A percentile compares a stretch with the other conserved stretches of the same genome.
phyloP scores from a whole-genome alignment of 208 protist genomes.

The Trypanosoma scelopori region DNA sequence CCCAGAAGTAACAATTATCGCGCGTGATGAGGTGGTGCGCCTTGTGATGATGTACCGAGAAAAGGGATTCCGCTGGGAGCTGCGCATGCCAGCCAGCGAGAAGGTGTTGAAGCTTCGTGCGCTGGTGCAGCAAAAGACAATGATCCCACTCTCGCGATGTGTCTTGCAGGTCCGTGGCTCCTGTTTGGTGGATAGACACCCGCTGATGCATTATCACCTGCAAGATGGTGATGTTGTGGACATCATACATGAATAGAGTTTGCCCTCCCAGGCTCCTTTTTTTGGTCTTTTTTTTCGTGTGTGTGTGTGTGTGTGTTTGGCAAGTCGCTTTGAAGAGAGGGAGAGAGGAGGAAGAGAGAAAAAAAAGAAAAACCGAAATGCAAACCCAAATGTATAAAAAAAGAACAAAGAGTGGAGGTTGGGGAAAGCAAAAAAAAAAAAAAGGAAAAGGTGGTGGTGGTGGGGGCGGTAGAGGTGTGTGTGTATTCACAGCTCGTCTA shows the following conservation, averaged over 20 bases:
- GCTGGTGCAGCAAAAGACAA: slow-evolving; percentile 70
- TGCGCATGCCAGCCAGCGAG: slow-evolving; percentile 53
- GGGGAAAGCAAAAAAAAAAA: too few relatives aligned
- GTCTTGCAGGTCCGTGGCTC: slow-evolving; percentile 34
- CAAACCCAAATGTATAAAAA: too few relatives aligned
- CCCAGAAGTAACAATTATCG: slow-evolving; percentile 67
- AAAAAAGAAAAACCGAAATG: slow-evolving; percentile 12
- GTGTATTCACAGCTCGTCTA: too few relatives aligned
- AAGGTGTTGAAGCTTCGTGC: slow-evolving; percentile 79
- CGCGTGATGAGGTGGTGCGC: slow-evolving; percentile 57
- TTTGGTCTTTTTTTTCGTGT: slow-evolving; percentile 12
- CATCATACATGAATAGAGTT: slow-evolving; percentile 62
- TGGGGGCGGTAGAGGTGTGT: too few relatives aligned
- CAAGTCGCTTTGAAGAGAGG: not conserved
- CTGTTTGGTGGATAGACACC: slow-evolving; percentile 72
- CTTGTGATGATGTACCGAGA: slow-evolving; percentile 56
- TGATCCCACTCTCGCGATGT: slow-evolving; percentile 85
- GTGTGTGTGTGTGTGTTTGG: not conserved
- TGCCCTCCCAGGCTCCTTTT: slow-evolving; percentile 3
- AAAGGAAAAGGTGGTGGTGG: too few relatives aligned
- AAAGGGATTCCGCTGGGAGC: slow-evolving; percentile 67
- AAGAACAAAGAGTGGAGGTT: too few relatives aligned
- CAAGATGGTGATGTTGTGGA: slow-evolving; percentile 67
- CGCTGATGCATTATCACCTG: slow-evolving; percentile 70
- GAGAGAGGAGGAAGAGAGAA: slow-evolving; percentile 2